Evolutionary conservation across 768 basidiomycete genomes (phyloP), one percentile per base, ranked within the genome.

Genomic region (Mycena epipterygia): DNA sequence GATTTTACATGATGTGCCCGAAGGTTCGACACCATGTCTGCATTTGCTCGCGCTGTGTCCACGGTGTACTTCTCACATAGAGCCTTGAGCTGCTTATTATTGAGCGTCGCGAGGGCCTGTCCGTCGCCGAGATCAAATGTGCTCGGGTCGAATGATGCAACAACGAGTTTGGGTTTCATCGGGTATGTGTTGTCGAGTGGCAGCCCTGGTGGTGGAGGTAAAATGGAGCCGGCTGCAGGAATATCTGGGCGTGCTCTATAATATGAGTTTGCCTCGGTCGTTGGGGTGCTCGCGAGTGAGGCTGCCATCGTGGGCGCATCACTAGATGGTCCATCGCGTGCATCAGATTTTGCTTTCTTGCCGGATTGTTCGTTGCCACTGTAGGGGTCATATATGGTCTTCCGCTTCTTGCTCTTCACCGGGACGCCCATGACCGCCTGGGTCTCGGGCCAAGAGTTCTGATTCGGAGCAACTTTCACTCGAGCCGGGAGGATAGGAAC

Each of bases 321-420:
- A 32, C 49, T 51, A 13, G 27, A 39, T 35, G 37, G 37, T n/a
- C 7, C 53, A 35, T 56, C 33, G 29, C 53, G 53, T 32, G 33
- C 53, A 32, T 56, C 53, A n/a, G 53, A 33, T 39, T 35, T 56
- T 23, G 53, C 53, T 39, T 56, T 56, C 53, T 56, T 56, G 33
- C 53, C 53, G 25, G 53, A 56, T 23, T 32, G 53, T 27, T 33
- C 53, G 37, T 32, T 32, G 53, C 53, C 53, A 56, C 29, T 21
- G 33, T 56, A 56, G 21, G 53, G 29, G 23, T 56, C 53, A 37
- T 56, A 17, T 21, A 44, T 23, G 9, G 14, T 35, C 37, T 23
- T 33, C 33, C 53, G 53, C 53, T 56, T 56, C 53, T 56, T 56
- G 53, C 12, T 56, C 33, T 56, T 56, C n/a, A 56, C 53, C 19